A percentile compares a stretch with the other conserved stretches of the same genome.
These are phyloP conservation scores for Oxytropis ochrocephala DNA, from an alignment of 306 rosid species.

Conservation along the genomic window DNA sequence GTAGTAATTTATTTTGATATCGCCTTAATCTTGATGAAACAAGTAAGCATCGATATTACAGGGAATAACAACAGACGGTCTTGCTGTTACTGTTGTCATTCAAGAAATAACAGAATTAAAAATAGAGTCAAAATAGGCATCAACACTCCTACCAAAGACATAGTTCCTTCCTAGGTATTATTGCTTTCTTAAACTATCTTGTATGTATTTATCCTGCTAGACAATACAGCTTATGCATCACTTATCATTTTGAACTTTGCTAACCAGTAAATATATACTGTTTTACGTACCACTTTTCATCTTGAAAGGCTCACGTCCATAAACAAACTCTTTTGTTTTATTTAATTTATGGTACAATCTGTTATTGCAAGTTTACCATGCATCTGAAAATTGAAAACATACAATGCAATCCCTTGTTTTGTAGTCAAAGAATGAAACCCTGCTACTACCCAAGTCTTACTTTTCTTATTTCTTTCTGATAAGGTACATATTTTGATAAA, in stretches of 20 bases:
- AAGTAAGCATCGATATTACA: too few species aligned
- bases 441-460: neutral
- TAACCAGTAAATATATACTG: neutral
- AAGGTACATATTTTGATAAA: constrained; percentile 48
- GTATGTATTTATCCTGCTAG: neutral
- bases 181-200: constrained; percentile 2
- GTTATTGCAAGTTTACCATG: neutral
- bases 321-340: neutral
- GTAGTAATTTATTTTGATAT: neutral
- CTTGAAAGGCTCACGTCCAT: neutral
- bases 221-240: neutral
- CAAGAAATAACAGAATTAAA: too few species aligned
- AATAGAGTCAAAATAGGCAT: constrained; percentile 65
- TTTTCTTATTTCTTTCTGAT: constrained; percentile 33
- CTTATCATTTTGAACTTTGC: neutral
- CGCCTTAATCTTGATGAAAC: constrained; percentile 27
- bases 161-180: constrained; percentile 96
- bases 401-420: neutral
- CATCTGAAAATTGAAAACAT: neutral
- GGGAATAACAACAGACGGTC: too few species aligned
- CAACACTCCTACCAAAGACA: constrained; percentile 87
- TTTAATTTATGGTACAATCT: neutral
- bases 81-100: too few species aligned
- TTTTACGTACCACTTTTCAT: neutral
- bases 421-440: constrained; percentile 10